Percentiles rank a stretch among this genome's conserved stretches.
phyloP scores from a whole-genome alignment of 2,329 filamentous ascomycete species.

The Colletotrichum viniferum region DNA sequence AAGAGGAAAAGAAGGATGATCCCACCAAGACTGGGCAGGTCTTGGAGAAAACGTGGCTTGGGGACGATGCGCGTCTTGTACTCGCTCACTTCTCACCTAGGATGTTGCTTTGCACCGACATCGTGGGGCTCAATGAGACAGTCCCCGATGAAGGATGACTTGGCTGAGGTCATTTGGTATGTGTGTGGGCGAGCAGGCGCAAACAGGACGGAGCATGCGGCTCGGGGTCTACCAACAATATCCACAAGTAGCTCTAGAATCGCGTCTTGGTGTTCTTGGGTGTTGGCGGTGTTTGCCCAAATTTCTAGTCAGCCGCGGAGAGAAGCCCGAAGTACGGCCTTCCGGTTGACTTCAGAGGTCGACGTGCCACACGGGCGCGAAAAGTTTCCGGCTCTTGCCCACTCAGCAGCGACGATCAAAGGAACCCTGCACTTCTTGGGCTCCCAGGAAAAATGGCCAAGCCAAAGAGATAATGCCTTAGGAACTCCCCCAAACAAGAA shows the following conservation, averaged over 20 bases:
- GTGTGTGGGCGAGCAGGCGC: not conserved
- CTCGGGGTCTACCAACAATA: not conserved
- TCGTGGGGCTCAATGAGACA: not conserved
- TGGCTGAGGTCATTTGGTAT: slow-evolving; percentile 17
- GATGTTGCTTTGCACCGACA: not conserved
- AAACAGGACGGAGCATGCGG: not conserved
- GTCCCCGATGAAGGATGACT: not conserved
- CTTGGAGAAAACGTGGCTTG: not conserved
- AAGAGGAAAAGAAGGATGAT: not conserved
- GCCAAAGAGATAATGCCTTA: not conserved
- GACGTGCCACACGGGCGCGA: not conserved
- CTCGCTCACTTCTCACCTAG: not conserved
- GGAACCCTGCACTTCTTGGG: not conserved
- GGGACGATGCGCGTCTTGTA: slow-evolving; percentile 7
- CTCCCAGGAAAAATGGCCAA: not conserved
- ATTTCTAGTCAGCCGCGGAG: not conserved
- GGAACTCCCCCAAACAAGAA: not conserved
- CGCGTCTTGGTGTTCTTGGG: not conserved
- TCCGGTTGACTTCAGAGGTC: not conserved
- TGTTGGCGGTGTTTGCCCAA: not conserved
- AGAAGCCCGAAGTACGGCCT: not conserved
- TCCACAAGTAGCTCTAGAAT: not conserved
- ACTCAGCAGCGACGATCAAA: not conserved
- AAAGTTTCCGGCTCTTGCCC: not conserved
- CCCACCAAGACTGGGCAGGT: not conserved